A percentile compares a stretch with the other conserved stretches of the same genome.
Evolutionary conservation across 148 eudicot genomes (phyloP).

Genomic region (Agrostemma githago): DNA sequence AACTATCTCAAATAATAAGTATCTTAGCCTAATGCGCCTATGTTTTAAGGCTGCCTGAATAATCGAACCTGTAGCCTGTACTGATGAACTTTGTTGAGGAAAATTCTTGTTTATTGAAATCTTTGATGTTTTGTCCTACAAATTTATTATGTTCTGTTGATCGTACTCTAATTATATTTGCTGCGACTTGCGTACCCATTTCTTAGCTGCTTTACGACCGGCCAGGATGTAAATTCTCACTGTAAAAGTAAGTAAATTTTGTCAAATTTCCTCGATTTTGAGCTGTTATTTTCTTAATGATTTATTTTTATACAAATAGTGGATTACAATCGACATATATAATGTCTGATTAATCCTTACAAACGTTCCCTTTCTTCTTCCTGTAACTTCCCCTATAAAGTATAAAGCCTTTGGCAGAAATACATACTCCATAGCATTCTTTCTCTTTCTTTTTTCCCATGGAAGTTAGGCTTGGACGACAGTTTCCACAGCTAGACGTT

Average conservation of each 20-base stretch:
- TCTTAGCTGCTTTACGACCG: neutral
- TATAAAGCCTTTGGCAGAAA: slow-evolving; percentile 6
- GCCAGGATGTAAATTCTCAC: neutral
- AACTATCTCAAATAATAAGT: slow-evolving; percentile 28
- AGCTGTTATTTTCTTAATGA: neutral
- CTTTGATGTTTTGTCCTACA: neutral
- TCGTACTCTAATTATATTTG: neutral
- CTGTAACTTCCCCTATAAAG: neutral
- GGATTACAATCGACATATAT: neutral
- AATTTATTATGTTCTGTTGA: neutral
- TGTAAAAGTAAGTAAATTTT: neutral
- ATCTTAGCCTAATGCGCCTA: neutral
- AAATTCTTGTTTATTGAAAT: neutral
- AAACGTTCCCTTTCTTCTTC: neutral
- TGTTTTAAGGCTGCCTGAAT: slow-evolving; percentile 11
- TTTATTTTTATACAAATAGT: neutral
- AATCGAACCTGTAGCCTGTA: neutral
- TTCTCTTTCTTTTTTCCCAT: neutral
- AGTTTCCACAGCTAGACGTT: slow-evolving; percentile 34
- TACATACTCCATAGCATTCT: slow-evolving; percentile 2
- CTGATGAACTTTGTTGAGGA: neutral
- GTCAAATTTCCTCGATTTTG: neutral
- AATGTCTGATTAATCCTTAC: neutral
- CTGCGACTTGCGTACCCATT: neutral
- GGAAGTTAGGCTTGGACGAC: slow-evolving; percentile 28